Evolutionary conservation across 257 asterid genomes (phyloP), one percentile per base, ranked within the genome.

Genomic region (Przewalskia tangutica): DNA sequence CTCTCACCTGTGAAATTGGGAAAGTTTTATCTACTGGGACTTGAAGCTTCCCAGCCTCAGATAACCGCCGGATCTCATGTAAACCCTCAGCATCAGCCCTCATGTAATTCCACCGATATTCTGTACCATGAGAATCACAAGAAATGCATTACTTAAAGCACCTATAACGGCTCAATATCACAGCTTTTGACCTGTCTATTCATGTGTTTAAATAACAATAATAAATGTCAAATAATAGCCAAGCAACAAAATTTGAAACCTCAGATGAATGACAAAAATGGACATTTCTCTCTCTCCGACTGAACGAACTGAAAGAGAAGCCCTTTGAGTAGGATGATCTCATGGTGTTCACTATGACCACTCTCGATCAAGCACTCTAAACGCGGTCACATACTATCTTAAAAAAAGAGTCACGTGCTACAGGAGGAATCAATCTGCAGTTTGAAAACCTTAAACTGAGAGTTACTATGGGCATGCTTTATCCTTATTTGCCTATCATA

Each of bases 81-180:
- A 96, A 87, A 32, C 97, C 99, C 88, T 96, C 98, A 6, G 89
- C 86, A 75, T 96, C 99, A 13, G 97, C 91, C 88, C 99, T 92
- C 99, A 94, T 96, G 89, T 93, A 96, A 48, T 88, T 91, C 98
- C 98, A 96, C 83, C 87, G 90, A 84, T 96, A 96, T 83, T 91
- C 99, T 96, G 97, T 76, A 76, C 38, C 82, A 64, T 40, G 77
- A 27, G 32, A 81, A 34, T 44, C 79, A 81, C 8, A 50, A 83
- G 17, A 58, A 13, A 54, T 82, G 48, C 60, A 60, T 13, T 40
- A 64, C 27, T 56, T 7, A 79, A 79, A 40, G 55, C 27, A 79
- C 48, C 6, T 40, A 64, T 5, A 42, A 3, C 27, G 82, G 23
- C 60, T 60, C 60, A 60, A 44, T 34, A 50, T 3, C 75, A 81